These are phyloP conservation scores for Pouteria campechiana DNA, from an alignment of 179 eudicot species.

Conservation along the genomic window DNA sequence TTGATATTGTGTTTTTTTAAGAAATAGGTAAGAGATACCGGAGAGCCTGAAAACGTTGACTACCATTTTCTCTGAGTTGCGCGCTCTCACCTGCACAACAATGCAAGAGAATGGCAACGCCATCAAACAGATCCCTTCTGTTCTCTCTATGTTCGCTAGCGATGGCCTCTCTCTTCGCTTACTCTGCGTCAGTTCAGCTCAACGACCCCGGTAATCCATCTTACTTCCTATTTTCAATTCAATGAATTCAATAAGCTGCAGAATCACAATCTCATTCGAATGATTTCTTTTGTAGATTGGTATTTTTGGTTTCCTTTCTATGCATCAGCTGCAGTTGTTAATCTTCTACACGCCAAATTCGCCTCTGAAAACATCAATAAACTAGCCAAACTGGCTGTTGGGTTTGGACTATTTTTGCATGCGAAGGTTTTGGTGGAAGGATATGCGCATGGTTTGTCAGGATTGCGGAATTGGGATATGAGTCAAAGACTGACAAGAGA, in stretches of 20 bases:
- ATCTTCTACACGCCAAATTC: constrained; percentile 25
- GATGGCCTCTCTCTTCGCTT: constrained; percentile 43
- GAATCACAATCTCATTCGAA: neutral
- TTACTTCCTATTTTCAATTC: neutral
- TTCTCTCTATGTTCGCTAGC: constrained; percentile 23
- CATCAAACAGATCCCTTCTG: constrained; percentile 8
- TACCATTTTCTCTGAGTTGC: too few species aligned
- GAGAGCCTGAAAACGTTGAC: too few species aligned
- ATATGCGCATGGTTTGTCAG: constrained; percentile 7
- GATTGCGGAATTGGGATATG: constrained; percentile 44
- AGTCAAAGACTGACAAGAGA: constrained; percentile 42
- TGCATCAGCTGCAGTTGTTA: constrained; percentile 29
- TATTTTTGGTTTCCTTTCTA: constrained; percentile 63
- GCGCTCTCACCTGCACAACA: too few species aligned
- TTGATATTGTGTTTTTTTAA: too few species aligned
- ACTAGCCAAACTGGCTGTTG: constrained; percentile 14
- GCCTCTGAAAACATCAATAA: neutral
- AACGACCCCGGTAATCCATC: constrained; percentile 32
- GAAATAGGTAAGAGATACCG: too few species aligned
- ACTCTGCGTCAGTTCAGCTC: constrained; percentile 37
- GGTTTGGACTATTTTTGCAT: constrained; percentile 33
- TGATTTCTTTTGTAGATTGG: constrained; percentile 33
- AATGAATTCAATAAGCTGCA: constrained; percentile 3
- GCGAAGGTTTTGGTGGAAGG: constrained; percentile 30
- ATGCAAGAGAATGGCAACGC: constrained; percentile 9